Conservation (phyloP, 108 stramenopile species). For the Nitzschia putrida region DNA sequence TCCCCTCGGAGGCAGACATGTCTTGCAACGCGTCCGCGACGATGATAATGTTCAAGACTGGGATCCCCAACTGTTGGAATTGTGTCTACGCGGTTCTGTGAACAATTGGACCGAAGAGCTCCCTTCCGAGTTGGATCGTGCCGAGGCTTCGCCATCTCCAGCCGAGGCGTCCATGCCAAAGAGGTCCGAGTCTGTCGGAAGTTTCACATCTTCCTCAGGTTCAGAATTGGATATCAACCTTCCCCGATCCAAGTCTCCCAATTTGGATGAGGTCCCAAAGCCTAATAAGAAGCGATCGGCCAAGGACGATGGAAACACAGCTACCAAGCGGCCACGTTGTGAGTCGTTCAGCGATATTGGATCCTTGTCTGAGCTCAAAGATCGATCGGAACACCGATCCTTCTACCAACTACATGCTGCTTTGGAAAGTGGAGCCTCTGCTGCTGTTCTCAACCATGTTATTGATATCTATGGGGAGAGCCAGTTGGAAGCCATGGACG, state of each 20-base stretch:
- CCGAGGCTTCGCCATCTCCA: not conserved
- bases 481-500: slow-evolving; percentile 28
- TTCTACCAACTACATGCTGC: slow-evolving; percentile 57
- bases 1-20: slow-evolving; percentile 44
- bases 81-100: slow-evolving; percentile 53
- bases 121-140: not conserved
- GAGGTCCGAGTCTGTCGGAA: not conserved
- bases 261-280: slow-evolving; percentile 4
- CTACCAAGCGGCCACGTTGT: not conserved
- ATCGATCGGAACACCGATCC: slow-evolving; percentile 11
- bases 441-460: slow-evolving; percentile 33
- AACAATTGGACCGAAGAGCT: slow-evolving; percentile 23
- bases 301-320: slow-evolving; percentile 1
- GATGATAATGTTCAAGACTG: slow-evolving; percentile 36
- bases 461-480: slow-evolving; percentile 23
- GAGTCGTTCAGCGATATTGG: not conserved
- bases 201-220: not conserved
- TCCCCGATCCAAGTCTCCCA: slow-evolving; percentile 41
- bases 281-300: slow-evolving; percentile 23
- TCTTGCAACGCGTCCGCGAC: slow-evolving; percentile 31
- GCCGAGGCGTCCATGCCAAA: not conserved
- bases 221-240: slow-evolving; percentile 7
- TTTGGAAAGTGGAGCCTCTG: slow-evolving; percentile 32
- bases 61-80: slow-evolving; percentile 37
- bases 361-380: not conserved